These are phyloP conservation scores for Aspergillus sp. DNA, from an alignment of 2,329 filamentous ascomycete genomes.

Conservation along the genomic window DNA sequence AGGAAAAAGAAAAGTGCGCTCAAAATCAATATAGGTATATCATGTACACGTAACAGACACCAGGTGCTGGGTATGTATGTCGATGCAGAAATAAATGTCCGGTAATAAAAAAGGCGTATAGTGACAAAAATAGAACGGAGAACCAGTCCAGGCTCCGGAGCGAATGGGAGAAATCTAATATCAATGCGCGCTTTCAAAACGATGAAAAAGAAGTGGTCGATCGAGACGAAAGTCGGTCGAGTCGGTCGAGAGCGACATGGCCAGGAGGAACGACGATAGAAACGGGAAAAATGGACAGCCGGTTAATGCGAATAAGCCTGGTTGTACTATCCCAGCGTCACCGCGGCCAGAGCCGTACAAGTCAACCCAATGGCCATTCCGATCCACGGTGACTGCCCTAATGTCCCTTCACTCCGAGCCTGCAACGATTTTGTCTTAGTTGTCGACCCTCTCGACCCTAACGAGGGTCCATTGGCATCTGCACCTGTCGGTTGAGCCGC, in stretches of 20 bases:
- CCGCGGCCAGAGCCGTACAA: conserved; percentile 30
- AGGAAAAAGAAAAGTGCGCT: not conserved
- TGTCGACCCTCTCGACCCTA: too few species aligned
- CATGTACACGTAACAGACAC: conserved; percentile 1
- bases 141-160: too few species aligned
- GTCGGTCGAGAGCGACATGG: too few species aligned
- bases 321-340: conserved; percentile 29
- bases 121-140: not conserved
- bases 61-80: conserved; percentile 10
- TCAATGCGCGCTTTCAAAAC: too few species aligned
- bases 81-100: conserved; percentile 1
- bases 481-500: not conserved
- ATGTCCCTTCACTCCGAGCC: conserved; percentile 30
- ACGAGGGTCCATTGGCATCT: conserved; percentile 5
- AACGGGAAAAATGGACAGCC: too few species aligned
- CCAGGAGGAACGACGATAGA: too few species aligned
- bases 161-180: too few species aligned
- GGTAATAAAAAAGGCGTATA: not conserved
- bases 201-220: too few species aligned
- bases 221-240: too few species aligned
- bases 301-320: not conserved
- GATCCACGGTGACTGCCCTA: conserved; percentile 35
- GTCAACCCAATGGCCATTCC: conserved; percentile 35
- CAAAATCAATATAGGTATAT: conserved; percentile 1
- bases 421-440: conserved; percentile 15